Percentiles rank a stretch among this genome's conserved stretches.
phyloP scores from a whole-genome alignment of 2,329 filamentous ascomycete species.

The Fusarium lyarnte region DNA sequence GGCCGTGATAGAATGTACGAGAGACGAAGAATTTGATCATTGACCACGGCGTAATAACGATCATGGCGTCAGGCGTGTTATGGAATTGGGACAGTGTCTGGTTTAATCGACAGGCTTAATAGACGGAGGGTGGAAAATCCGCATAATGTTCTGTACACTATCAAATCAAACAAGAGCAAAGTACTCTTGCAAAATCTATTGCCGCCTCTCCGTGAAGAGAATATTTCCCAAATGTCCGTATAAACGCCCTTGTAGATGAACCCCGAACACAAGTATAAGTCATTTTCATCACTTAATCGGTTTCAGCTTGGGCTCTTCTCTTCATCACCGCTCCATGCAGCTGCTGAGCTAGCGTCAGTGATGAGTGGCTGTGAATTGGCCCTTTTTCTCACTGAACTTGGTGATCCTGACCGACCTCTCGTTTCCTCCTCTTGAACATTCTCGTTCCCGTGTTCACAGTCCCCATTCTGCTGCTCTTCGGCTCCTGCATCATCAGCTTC shows the following conservation, averaged over 20 bases:
- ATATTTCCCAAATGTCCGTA: slow-evolving; percentile 32
- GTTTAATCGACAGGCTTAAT: slow-evolving; percentile 28
- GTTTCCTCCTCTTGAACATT: slow-evolving; percentile 21
- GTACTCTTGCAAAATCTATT: slow-evolving; percentile 42
- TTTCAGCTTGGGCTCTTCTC: slow-evolving; percentile 1
- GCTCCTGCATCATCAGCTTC: slow-evolving; percentile 27
- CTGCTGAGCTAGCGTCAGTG: slow-evolving; percentile 44
- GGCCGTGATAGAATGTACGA: slow-evolving; percentile 37
- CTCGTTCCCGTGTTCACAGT: neutral
- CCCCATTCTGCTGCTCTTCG: slow-evolving; percentile 18
- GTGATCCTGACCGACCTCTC: slow-evolving; percentile 27
- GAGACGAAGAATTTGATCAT: slow-evolving; percentile 41
- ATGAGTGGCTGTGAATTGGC: slow-evolving; percentile 42
- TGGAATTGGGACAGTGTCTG: slow-evolving; percentile 21
- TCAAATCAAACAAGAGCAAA: slow-evolving; percentile 33
- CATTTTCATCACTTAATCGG: neutral
- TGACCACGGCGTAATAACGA: slow-evolving; percentile 34
- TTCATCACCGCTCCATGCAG: slow-evolving; percentile 36
- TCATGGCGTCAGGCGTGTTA: slow-evolving; percentile 43
- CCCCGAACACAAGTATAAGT: neutral
- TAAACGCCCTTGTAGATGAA: slow-evolving; percentile 38
- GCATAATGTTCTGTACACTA: slow-evolving; percentile 40
- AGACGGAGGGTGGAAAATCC: slow-evolving; percentile 33
- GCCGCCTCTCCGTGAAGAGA: slow-evolving; percentile 25
- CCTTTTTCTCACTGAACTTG: slow-evolving; percentile 22